Percentiles rank a stretch among this genome's conserved stretches.
These are phyloP conservation scores for Phlyctochytrium arcticum DNA, from an alignment of 192 early-diverging fungal species.

Conservation along the genomic window DNA sequence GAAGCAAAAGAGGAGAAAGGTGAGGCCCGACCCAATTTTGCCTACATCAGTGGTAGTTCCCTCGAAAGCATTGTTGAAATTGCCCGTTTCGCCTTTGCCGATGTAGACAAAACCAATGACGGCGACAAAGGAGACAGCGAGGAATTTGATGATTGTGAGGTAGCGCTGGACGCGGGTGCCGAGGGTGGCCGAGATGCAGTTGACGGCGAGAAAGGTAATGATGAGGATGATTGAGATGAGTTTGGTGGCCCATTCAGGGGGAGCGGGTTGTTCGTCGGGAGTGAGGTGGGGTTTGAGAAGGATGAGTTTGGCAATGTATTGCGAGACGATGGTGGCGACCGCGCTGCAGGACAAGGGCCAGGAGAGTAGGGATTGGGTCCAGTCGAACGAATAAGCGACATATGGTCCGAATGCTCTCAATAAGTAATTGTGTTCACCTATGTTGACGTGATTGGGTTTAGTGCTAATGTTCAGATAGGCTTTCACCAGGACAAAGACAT, in stretches of 20 bases:
- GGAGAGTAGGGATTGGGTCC: slow-evolving; percentile 1
- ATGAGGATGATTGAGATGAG: background rate
- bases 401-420: background rate
- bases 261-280: background rate
- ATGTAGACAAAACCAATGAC: background rate
- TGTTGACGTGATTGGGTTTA: too few relatives aligned
- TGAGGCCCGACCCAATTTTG: background rate
- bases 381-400: background rate
- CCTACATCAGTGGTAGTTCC: background rate
- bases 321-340: background rate
- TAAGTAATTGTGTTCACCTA: too few relatives aligned
- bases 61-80: background rate
- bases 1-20: background rate
- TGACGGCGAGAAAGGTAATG: background rate
- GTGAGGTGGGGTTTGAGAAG: background rate
- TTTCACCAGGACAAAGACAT: background rate
- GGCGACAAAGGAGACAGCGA: background rate
- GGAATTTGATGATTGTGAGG: background rate
- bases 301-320: slow-evolving; percentile 1
- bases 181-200: background rate
- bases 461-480: too few relatives aligned
- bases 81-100: background rate
- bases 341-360: background rate
- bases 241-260: background rate
- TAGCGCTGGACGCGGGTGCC: background rate